Evolutionary conservation across 257 asterid species (phyloP).

Genomic region (Thymus quinquecostatus): DNA sequence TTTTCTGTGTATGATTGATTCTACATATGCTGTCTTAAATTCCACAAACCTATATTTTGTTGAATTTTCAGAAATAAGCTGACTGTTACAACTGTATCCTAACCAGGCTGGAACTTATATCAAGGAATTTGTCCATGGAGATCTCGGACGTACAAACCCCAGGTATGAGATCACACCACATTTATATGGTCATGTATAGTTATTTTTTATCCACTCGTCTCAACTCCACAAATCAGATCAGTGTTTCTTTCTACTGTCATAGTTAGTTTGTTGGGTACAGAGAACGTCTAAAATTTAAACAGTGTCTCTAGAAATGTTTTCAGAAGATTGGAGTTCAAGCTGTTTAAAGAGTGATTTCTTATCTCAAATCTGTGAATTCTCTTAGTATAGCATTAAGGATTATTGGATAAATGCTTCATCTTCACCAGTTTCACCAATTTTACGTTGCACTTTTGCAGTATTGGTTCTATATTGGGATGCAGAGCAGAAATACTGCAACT

Average conservation of each 20-base stretch:
- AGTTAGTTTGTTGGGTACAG: background rate
- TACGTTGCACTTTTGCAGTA: background rate
- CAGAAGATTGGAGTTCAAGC: background rate
- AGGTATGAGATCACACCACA: slow-evolving; percentile 53
- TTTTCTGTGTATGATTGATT: background rate
- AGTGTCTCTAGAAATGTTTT: background rate
- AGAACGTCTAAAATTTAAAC: background rate
- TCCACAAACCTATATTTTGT: background rate
- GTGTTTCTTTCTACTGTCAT: background rate
- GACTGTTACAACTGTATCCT: slow-evolving; percentile 23
- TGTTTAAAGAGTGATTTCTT: background rate
- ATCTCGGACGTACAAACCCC: slow-evolving; percentile 93
- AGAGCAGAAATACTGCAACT: too few relatives aligned
- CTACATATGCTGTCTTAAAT: too few relatives aligned
- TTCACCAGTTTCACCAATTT: background rate
- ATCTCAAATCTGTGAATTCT: slow-evolving; percentile 8
- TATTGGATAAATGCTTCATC: background rate
- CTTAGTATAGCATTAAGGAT: too few relatives aligned
- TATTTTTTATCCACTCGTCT: background rate
- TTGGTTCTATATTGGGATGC: too few relatives aligned
- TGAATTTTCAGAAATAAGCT: slow-evolving; percentile 10
- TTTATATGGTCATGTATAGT: background rate
- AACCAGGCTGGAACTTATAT: slow-evolving; percentile 97
- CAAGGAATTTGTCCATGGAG: slow-evolving; percentile 97
- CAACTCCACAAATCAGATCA: background rate